Conservation (phyloP, 768 basidiomycete species). For the Rickenella mellea region DNA sequence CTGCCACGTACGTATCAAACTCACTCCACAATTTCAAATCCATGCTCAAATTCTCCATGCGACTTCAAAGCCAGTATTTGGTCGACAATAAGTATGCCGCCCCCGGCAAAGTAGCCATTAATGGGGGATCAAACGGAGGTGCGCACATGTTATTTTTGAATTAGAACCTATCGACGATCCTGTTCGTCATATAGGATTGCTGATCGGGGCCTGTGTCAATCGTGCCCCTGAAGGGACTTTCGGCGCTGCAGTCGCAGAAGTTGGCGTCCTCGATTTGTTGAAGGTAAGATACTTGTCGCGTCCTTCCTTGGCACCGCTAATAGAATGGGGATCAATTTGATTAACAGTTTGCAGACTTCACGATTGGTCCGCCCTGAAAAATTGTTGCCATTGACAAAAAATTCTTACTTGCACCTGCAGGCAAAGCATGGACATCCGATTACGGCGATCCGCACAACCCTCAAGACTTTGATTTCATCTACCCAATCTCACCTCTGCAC, state of each 20-base stretch:
- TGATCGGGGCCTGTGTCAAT: slow-evolving; percentile 80
- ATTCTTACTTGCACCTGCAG: slow-evolving; percentile 22
- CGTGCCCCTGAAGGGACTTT: slow-evolving; percentile 68
- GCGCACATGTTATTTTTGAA: slow-evolving; percentile 9
- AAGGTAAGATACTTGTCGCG: slow-evolving; percentile 35
- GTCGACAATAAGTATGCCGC: slow-evolving; percentile 65
- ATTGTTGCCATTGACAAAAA: slow-evolving; percentile 1
- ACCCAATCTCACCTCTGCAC: slow-evolving; percentile 72
- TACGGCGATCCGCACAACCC: slow-evolving; percentile 70
- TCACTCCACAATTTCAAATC: too few relatives aligned
- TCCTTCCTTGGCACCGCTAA: not conserved
- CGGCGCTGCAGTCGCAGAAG: slow-evolving; percentile 74
- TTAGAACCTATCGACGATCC: slow-evolving; percentile 3
- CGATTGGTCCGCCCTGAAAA: slow-evolving; percentile 47
- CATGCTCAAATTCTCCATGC: too few relatives aligned
- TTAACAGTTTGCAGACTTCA: slow-evolving; percentile 60
- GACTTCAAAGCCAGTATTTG: slow-evolving; percentile 52
- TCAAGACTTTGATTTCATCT: slow-evolving; percentile 77
- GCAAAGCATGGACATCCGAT: slow-evolving; percentile 70
- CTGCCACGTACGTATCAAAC: slow-evolving; percentile 50
- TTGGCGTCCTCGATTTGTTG: slow-evolving; percentile 73
- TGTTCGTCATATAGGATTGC: slow-evolving; percentile 37
- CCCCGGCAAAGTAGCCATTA: slow-evolving; percentile 63
- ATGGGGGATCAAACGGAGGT: slow-evolving; percentile 80
- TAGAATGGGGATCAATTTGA: not conserved